Conservation (phyloP, 2,329 filamentous ascomycete species). For the Dothideomycetidae sp. region DNA sequence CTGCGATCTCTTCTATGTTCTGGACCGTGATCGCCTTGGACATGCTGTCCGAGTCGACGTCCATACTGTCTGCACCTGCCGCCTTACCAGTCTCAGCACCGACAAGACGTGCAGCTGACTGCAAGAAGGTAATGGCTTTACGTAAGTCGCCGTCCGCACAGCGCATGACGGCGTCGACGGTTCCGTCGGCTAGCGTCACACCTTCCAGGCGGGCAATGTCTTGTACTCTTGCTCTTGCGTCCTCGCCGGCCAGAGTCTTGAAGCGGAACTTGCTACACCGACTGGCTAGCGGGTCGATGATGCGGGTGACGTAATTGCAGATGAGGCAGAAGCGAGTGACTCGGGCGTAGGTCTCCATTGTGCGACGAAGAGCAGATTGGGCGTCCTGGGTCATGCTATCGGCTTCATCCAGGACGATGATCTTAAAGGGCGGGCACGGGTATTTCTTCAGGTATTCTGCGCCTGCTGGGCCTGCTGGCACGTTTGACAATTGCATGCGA, state of each 20-base stretch:
- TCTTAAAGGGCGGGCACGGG: constrained; percentile 95
- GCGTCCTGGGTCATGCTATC: constrained; percentile 99
- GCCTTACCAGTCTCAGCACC: constrained; percentile 50
- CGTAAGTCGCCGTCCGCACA: constrained; percentile 89
- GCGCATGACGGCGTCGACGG: constrained; percentile 67
- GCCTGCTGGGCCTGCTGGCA: constrained; percentile 50
- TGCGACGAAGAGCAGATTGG: constrained; percentile 78
- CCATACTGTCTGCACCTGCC: constrained; percentile 44
- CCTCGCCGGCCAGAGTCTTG: constrained; percentile 82
- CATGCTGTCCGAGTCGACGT: constrained; percentile 26
- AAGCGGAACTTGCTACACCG: constrained; percentile 96
- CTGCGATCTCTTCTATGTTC: constrained; percentile 86
- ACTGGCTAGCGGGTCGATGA: constrained; percentile 89
- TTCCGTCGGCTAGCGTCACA: constrained; percentile 62
- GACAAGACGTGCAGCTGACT: constrained; percentile 81
- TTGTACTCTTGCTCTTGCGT: constrained; percentile 63
- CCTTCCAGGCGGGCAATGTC: constrained; percentile 72
- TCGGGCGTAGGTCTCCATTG: constrained; percentile 95
- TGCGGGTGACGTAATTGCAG: constrained; percentile 96
- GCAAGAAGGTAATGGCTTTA: constrained; percentile 90
- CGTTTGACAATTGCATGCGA: constrained; percentile 79
- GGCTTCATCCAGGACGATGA: constrained; percentile 95
- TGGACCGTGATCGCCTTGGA: constrained; percentile 51
- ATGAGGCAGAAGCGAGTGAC: constrained; percentile 96
- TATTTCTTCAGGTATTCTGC: constrained; percentile 49